Evolutionary conservation across 208 protist genomes (phyloP), one percentile per base, ranked within the genome.

Genomic region (Leishmania amazonensis): DNA sequence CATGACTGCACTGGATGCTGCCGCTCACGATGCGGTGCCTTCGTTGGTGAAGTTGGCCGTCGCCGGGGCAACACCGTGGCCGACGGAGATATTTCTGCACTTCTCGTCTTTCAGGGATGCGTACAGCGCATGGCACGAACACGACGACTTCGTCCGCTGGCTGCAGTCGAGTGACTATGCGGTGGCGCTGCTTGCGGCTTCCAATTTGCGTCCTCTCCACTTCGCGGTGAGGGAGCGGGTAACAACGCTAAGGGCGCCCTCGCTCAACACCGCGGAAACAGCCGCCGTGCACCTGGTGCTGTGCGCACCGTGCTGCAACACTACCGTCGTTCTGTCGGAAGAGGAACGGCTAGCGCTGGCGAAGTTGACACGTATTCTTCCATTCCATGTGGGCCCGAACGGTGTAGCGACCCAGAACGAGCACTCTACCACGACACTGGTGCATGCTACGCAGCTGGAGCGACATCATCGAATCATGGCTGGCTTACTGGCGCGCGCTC

Each of bases 131-230:
- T 90, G 87, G 87, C 84, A 88, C 75, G 49, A 54, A 21, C 47
- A 64, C 0, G 7, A 7, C 0, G 17, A 79, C 15, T 72, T 85
- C 24, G 38, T 86, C 21, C 85, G 85, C 1, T 92, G 88, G 81
- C 38, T 94, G 8, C 79, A 79, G 19, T 57, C 60, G 24, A 86
- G 88, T 75, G 87, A 87, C 35, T 75, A 80, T 19, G 82, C 86
- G 1, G 73, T 91, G 31, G 45, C 80, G 47, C 65, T 92, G 0
- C 80, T 94, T n/a, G 87, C 85, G 1, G 64, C 86, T 1, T 87
- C 87, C 58, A 91, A 94, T 49, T 31, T 90, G 42, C 31, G 68
- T 0, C 91, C 91, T 21, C 81, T 73, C 31, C 73, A 64, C 47
- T 79, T 83, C 31, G 47, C 1, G 1, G 40, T 53, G 4, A 62